Base-by-base conservation (phyloP, 768 basidiomycete genomes). In the Collybiopsis confluens region DNA sequence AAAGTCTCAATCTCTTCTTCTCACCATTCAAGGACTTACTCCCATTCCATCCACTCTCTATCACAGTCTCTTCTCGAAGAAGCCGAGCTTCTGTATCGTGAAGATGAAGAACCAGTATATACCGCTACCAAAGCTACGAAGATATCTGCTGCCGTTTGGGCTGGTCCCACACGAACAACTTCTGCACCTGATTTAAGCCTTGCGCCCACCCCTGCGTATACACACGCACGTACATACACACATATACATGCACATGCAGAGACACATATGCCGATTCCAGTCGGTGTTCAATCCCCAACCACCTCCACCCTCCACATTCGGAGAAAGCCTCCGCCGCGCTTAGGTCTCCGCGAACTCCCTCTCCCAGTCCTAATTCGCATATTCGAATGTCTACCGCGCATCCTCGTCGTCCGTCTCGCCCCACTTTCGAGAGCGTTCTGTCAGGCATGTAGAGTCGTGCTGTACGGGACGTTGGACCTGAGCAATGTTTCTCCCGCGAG, bases 401-500 rank as follows among this genome's bases (percentile, higher is more conserved):
- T 57, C 7, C 45, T 53, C 2, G 57, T 72, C n/a, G 63, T 69
- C 16, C 55, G 59, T 13, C 55, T 65, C 52, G 72, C 73, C 4
- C 43, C 57, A 1, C 61, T 72, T 6, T 75, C 71, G n/a, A 63
- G 62, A 2, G 54, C 60, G 18, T 75, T 74, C 48, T 64, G 62
- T 28, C 45, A 58, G 2, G 70, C 73, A 15, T 68, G 67, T n/a
- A 66, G 68, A 13, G 42, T 54, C 9, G 55, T 65, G 2, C 57
- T 76, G 2, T 77, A 77, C 57, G 50, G 54, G 27, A 60, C 48
- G 1, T 57, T 78, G 30, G 71, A 74, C 54, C 58, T 75, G 13
- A 64, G 70, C 7, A 58, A 59, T 5, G 59, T 77, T 13, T 60
- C 62, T 4, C 56, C 61, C 2, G 18, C 38, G 1, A 68, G 69